Evolutionary conservation across 23 red algal genomes (phyloP), one percentile per base, ranked within the genome.

Genomic region (Gracilaria domingensis): DNA sequence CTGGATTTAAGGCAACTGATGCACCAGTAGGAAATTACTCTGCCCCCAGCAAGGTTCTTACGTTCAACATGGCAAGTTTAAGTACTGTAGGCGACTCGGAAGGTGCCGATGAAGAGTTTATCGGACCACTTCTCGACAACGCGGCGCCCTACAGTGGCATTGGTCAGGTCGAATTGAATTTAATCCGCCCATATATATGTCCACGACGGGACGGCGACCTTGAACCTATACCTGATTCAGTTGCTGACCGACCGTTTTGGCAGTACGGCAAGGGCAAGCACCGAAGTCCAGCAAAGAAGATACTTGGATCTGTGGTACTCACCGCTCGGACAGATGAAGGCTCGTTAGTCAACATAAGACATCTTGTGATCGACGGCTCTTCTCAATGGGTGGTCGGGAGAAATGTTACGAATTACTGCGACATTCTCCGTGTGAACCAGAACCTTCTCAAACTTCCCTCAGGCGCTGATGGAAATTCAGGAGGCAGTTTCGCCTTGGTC

Each of bases 191-290:
- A 2, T 30, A 51, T 28, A 34, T 90, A 7, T 49, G 49, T 21
- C 75, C 87, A 17, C 53, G 81, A 24, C 81, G 71, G 75, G 51
- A 90, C 56, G 28, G 59, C 18, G n/a, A 35, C 4, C 32, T 90
- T 2, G 75, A 55, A 12, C 73, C 39, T 20, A 28, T 92, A n/a
- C 62, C 89, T 32, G 67, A 92, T 2, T 59, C 51, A 23, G 53
- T 84, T 25, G 18, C 62, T 20, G 64, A 84, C n/a, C 23, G 66
- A 51, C 78, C 89, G 9, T 66, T 34, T 35, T 92, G 89, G 78
- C 76, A 92, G 51, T 92, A 92, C 48, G 89, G 78, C 0, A 37
- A 17, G 26, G 89, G 89, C 6, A 28, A 84, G 26, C 89, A 92
- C 47, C 0, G 75, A 4, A 92, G 89, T 49, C 17, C 16, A 25